Evolutionary conservation across 306 rosid genomes (phyloP).

Genomic region (Cotoneaster glaucophyllus): DNA sequence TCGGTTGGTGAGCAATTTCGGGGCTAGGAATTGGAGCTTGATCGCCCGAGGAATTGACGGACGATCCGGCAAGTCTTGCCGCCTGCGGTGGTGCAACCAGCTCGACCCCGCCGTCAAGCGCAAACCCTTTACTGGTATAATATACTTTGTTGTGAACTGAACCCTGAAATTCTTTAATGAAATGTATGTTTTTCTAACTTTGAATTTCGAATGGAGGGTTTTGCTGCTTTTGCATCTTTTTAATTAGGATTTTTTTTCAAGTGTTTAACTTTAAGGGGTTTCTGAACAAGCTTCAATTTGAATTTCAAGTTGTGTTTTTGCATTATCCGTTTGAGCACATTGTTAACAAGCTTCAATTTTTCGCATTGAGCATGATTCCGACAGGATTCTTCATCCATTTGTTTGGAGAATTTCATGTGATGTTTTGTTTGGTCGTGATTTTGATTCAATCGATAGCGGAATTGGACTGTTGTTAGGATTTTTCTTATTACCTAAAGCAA

Average conservation of each 20-base stretch:
- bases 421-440: background rate
- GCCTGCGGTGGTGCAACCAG: slow-evolving; percentile 95
- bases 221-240: background rate
- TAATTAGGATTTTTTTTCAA: background rate
- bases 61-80: slow-evolving; percentile 93
- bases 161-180: background rate
- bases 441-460: background rate
- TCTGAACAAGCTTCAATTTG: background rate
- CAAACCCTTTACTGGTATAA: slow-evolving; percentile 76
- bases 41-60: slow-evolving; percentile 88
- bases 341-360: background rate
- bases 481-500: background rate
- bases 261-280: background rate
- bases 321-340: background rate
- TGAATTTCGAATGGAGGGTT: background rate
- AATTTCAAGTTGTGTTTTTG: background rate
- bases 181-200: background rate
- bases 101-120: slow-evolving; percentile 92
- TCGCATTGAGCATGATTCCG: background rate
- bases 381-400: background rate
- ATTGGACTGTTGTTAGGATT: background rate
- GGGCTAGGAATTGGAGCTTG: slow-evolving; percentile 88
- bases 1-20: slow-evolving; percentile 77
- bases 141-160: background rate
- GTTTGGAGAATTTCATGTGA: background rate